phyloP scores from a whole-genome alignment of 2,329 filamentous ascomycete species.

The Stachybotrys elegans region DNA sequence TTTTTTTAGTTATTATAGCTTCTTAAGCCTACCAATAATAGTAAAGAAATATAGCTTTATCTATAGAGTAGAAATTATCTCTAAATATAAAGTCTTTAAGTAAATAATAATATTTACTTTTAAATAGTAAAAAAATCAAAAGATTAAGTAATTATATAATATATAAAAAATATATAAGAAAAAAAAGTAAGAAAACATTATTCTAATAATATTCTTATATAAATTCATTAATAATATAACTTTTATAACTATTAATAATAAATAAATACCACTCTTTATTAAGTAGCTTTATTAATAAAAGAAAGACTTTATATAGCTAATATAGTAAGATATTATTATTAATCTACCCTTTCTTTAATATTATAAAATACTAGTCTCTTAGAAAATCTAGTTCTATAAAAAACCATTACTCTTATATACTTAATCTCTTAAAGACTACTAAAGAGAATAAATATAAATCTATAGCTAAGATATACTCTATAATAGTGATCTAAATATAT shows the following conservation, averaged over 20 bases:
- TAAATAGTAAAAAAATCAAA: neutral
- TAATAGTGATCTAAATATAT: conserved; percentile 11
- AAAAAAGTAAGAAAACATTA: conserved; percentile 1
- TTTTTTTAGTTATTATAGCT: neutral
- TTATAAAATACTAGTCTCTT: neutral
- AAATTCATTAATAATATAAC: conserved; percentile 7
- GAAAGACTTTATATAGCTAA: neutral
- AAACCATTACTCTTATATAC: conserved; percentile 14
- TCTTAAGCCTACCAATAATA: neutral
- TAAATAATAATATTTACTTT: neutral
- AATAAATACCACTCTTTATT: neutral
- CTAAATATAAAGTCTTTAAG: neutral
- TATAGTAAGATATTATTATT: neutral
- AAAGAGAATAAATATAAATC: conserved; percentile 7
- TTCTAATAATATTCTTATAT: conserved; percentile 5
- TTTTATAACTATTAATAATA: conserved; percentile 2
- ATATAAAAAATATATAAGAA: conserved; percentile 2
- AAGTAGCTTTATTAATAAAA: neutral
- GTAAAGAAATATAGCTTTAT: neutral
- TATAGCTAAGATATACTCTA: conserved; percentile 12
- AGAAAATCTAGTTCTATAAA: neutral
- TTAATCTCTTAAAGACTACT: conserved; percentile 16
- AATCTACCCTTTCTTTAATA: neutral
- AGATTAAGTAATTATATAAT: conserved; percentile 3
- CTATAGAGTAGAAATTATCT: neutral